phyloP scores from a whole-genome alignment of 129 eudicot genomes.

The Logfia minima region DNA sequence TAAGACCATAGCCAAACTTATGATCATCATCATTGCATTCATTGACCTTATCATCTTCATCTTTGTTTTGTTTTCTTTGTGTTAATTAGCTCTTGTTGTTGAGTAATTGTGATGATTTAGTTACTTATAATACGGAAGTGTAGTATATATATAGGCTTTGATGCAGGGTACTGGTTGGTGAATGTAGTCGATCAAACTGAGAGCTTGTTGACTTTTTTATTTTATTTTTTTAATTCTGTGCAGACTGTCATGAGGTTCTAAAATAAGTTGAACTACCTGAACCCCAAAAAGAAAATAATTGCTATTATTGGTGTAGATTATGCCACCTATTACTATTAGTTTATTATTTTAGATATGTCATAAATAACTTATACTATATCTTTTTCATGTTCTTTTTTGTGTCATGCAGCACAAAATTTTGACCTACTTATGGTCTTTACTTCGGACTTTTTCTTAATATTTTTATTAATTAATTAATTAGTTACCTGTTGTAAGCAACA shows the following conservation, averaged over 20 bases:
- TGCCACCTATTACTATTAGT: neutral
- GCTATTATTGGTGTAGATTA: neutral
- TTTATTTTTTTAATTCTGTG: neutral
- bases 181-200: conserved; percentile 36
- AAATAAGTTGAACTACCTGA: conserved; percentile 35
- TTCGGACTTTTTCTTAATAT: neutral
- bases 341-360: neutral
- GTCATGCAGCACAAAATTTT: neutral
- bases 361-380: neutral
- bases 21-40: conserved; percentile 8
- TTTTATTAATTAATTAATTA: neutral
- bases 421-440: neutral
- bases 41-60: conserved; percentile 18
- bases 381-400: neutral
- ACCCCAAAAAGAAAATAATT: conserved; percentile 6
- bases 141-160: conserved; percentile 12
- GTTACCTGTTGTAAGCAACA: neutral
- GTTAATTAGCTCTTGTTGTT: conserved; percentile 3
- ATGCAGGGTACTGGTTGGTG: conserved; percentile 35
- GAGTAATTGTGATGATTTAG: neutral
- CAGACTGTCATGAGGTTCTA: conserved; percentile 15
- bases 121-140: neutral
- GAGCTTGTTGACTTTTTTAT: conserved; percentile 32
- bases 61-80: neutral
- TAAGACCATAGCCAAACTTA: conserved; percentile 3